Base-by-base conservation (phyloP, 306 rosid species). In the Canavalia gladiata region DNA sequence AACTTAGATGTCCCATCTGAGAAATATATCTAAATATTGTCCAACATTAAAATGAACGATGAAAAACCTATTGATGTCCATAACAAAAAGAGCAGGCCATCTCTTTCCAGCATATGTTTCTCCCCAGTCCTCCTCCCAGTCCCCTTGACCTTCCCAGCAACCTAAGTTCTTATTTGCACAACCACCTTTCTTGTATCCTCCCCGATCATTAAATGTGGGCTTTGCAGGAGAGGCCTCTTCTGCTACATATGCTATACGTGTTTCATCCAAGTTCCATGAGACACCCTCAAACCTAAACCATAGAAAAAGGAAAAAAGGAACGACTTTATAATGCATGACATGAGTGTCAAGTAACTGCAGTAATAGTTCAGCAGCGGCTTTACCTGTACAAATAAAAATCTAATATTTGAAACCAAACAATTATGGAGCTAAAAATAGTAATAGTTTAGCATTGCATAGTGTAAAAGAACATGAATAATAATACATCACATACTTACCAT, bases 121-220 rank as follows among this genome's bases (percentile, higher is more conserved):
- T 59, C 98, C 98, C 98, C 97, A 94, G 6, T 85, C 93, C 69
- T 94, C 96, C 86, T 87, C 87, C 90, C 88, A 92, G 56, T 91
- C 93, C 77, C 97, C 98, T 85, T 88, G 93, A 65, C 92, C 94
- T 78, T 92, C 92, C 98, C 97, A 92, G 83, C 83, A 86, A 37
- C 87, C 83, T 50, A 65, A 82, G 77, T 89, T 91, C 83, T 89
- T 86, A 52, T 88, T 89, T 0, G 78, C 71, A 45, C 88, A 83
- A 64, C 82, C 74, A 52, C 80, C 92, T 74, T 88, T 90, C 85
- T 85, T 88, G 74, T 84, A 88, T 52, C 91, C 82, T 37, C 97
- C 82, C 37, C 30, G 63, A 62, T 60, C 83, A 57, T 75, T 80
- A 82, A 94, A 94, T 76, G 86, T 57, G 35, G 97, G 98, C 82